Evolutionary conservation across 257 asterid genomes (phyloP).

Genomic region (Primulina eburnea): DNA sequence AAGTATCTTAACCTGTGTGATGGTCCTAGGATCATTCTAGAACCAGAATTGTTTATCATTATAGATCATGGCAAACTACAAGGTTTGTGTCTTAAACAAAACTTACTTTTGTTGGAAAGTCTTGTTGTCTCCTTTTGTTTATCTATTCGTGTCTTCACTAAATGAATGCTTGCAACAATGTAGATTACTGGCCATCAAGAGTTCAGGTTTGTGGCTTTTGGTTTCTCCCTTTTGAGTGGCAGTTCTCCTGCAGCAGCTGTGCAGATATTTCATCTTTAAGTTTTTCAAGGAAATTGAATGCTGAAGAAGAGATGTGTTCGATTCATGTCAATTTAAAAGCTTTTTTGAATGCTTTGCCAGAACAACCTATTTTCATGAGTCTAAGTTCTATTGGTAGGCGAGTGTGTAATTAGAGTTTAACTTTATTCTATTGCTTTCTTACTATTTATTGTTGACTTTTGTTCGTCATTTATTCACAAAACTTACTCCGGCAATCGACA

Average conservation of each 20-base stretch:
- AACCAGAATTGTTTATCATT: constrained; percentile 3
- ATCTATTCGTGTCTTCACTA: constrained; percentile 5
- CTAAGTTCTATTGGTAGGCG: constrained; percentile 91
- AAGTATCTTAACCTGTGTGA: background rate
- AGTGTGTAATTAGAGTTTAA: constrained; percentile 29
- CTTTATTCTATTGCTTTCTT: background rate
- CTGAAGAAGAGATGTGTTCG: constrained; percentile 50
- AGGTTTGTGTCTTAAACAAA: background rate
- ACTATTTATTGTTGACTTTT: background rate
- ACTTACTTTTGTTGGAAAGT: background rate
- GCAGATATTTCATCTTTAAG: constrained; percentile 50
- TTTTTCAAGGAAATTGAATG: constrained; percentile 30
- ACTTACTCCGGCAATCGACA: background rate
- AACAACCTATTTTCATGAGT: constrained; percentile 68
- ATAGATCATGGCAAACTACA: constrained; percentile 7
- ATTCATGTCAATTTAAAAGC: constrained; percentile 46
- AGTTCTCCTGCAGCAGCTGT: constrained; percentile 75
- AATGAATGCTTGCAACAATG: constrained; percentile 16
- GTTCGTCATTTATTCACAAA: background rate
- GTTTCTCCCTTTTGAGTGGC: constrained; percentile 87
- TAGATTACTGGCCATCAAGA: constrained; percentile 93
- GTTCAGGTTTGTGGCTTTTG: constrained; percentile 92
- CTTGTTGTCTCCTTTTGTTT: background rate
- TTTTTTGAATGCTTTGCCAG: constrained; percentile 48
- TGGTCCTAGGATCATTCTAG: background rate